Evolutionary conservation across 1,284 basidiomycete genomes (phyloP).

Genomic region (Pisolithus thermaeus): DNA sequence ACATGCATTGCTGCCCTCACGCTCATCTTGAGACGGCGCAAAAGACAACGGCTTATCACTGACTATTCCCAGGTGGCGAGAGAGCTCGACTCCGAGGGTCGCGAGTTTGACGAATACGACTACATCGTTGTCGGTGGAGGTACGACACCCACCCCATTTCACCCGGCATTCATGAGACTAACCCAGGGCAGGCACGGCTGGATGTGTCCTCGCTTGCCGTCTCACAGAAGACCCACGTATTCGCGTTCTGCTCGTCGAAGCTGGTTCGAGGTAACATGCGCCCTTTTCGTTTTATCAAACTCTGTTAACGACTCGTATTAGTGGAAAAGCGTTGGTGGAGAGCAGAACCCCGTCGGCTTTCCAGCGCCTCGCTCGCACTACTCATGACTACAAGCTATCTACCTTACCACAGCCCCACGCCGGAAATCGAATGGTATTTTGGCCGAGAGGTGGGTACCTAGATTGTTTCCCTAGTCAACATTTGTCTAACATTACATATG

Average conservation of each 20-base stretch:
- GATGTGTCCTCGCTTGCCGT: conserved; percentile 62
- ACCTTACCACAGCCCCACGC: conserved; percentile 54
- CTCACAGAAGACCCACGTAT: conserved; percentile 54
- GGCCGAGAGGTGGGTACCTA: conserved; percentile 51
- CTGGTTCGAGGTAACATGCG: conserved; percentile 49
- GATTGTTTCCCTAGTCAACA: background rate
- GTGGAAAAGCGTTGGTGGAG: conserved; percentile 28
- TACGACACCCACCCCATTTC: conserved; percentile 17
- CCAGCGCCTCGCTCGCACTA: conserved; percentile 32
- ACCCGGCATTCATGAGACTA: background rate
- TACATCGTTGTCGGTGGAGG: conserved; percentile 63
- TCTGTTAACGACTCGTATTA: background rate
- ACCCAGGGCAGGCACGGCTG: conserved; percentile 52
- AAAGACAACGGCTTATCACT: conserved; percentile 5
- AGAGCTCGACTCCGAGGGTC: background rate
- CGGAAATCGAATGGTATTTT: conserved; percentile 40
- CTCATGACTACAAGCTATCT: conserved; percentile 45
- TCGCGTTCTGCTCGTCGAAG: conserved; percentile 58
- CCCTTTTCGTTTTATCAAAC: too few relatives aligned
- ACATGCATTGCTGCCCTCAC: conserved; percentile 5
- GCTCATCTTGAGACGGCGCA: conserved; percentile 7
- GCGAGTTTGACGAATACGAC: conserved; percentile 43
- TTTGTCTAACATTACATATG: background rate
- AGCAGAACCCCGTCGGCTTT: conserved; percentile 40
- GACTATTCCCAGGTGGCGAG: conserved; percentile 12